Evolutionary conservation across 192 early-diverging fungal genomes (phyloP).

Genomic region (Pilobolus umbonatus): DNA sequence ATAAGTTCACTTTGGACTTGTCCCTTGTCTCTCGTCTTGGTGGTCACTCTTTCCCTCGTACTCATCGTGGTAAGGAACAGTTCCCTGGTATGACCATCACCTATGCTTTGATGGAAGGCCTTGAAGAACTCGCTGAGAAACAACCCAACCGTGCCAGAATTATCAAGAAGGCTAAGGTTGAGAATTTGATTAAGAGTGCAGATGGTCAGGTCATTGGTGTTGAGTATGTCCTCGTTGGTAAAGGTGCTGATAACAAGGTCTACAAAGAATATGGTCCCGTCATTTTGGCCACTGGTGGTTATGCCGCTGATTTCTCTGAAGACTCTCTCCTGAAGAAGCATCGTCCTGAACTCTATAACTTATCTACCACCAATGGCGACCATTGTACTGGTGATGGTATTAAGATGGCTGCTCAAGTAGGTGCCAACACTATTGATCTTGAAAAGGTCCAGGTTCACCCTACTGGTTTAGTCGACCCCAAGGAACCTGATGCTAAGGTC

Average conservation of each 20-base stretch:
- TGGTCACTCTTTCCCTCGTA: slow-evolving; percentile 91
- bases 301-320: slow-evolving; percentile 83
- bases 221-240: slow-evolving; percentile 57
- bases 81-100: slow-evolving; percentile 94
- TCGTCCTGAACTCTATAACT: slow-evolving; percentile 64
- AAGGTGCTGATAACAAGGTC: slow-evolving; percentile 47
- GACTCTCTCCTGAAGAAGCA: slow-evolving; percentile 77
- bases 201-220: slow-evolving; percentile 73
- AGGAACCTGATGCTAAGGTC: slow-evolving; percentile 84
- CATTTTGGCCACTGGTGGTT: slow-evolving; percentile 92
- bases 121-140: slow-evolving; percentile 65
- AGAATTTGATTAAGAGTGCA: slow-evolving; percentile 60
- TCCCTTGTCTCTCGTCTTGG: slow-evolving; percentile 85
- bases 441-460: slow-evolving; percentile 97
- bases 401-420: slow-evolving; percentile 75
- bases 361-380: slow-evolving; percentile 91
- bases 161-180: slow-evolving; percentile 80
- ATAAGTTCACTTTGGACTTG: slow-evolving; percentile 84
- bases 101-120: slow-evolving; percentile 78
- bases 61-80: slow-evolving; percentile 85
- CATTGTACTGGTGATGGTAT: slow-evolving; percentile 95
- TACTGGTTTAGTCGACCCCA: slow-evolving; percentile 89
- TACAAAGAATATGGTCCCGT: slow-evolving; percentile 71
- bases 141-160: slow-evolving; percentile 70
- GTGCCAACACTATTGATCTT: slow-evolving; percentile 87